Evolutionary conservation across 139 green algal species (phyloP), one percentile per base, ranked within the genome.

Genomic region (Haematococcus sp.): DNA sequence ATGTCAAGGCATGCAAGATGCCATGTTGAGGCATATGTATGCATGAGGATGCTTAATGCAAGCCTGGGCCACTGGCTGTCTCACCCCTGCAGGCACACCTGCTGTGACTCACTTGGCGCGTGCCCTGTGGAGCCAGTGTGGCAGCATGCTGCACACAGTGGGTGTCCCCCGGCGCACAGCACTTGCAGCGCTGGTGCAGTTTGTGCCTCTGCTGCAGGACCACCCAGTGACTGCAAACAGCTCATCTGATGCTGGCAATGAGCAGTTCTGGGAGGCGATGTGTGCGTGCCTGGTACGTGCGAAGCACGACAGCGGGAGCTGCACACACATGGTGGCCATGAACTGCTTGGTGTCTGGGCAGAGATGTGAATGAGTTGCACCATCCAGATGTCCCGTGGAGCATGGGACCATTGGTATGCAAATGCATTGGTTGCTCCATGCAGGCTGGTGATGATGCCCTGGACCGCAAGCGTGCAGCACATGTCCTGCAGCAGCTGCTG

Each of bases 181-280:
- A 0, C 56, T 83, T 23, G 71, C 77, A 54, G 71, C 72, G 44
- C 71, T 83, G 65, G 71, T 79, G 30, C 43, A 55, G 23, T 51
- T 28, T 23, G 52, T 17, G 2, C 13, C 2, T 13, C 64, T 83
- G 58, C 59, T 78, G 43, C 27, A 20, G 27, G 44, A 69, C n/a
- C 71, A 44, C n/a, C 65, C 7, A 23, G 65, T 73, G 46, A 56
- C 58, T 43, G 63, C 67, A 44, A 1, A 4, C 3, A 43, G 71
- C 0, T n/a, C n/a, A n/a, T n/a, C n/a, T n/a, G n/a, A 63, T 55
- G n/a, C 7, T 4, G 54, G 71, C 0, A 58, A 40, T 31, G 54
- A 1, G 23, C 35, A 59, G 23, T 83, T 83, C 35, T 83, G 71
- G 77, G 66, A 73, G 54, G 32, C 28, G 44, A 64, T 83, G 43